A percentile compares a stretch with the other conserved stretches of the same genome.
Conservation (phyloP, 257 asterid genomes). For the Nicotiana paniculata region DNA sequence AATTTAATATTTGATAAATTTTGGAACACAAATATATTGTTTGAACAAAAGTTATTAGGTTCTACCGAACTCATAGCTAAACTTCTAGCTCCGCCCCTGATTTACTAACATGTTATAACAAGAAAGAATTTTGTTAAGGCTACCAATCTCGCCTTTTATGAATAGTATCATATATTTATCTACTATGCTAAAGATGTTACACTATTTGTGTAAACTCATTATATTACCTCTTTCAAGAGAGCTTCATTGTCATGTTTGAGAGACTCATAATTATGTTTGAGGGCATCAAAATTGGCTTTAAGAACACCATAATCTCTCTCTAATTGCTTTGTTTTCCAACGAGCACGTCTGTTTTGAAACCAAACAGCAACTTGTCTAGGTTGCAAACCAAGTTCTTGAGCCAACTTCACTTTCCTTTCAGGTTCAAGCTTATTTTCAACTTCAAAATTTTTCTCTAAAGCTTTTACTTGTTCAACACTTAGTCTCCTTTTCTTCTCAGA, state of each 20-base stretch:
- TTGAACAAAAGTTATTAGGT: too few relatives aligned
- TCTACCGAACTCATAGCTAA: too few relatives aligned
- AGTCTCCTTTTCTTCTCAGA: slow-evolving; percentile 71
- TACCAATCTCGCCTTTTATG: too few relatives aligned
- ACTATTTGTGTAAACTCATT: background rate
- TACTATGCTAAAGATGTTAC: too few relatives aligned
- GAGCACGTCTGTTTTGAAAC: slow-evolving; percentile 93
- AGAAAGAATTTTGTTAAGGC: too few relatives aligned
- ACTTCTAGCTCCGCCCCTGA: too few relatives aligned
- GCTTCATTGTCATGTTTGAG: slow-evolving; percentile 60
- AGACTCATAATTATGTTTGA: slow-evolving; percentile 41
- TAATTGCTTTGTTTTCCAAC: slow-evolving; percentile 84
- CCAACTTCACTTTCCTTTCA: slow-evolving; percentile 75
- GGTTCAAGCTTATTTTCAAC: slow-evolving; percentile 91
- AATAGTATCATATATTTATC: too few relatives aligned
- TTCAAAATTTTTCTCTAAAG: slow-evolving; percentile 83
- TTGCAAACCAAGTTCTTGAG: slow-evolving; percentile 80
- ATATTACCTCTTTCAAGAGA: slow-evolving; percentile 49
- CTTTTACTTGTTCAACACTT: slow-evolving; percentile 73
- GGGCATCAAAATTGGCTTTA: slow-evolving; percentile 61
- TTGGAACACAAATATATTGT: too few relatives aligned
- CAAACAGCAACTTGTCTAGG: slow-evolving; percentile 95
- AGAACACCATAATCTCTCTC: slow-evolving; percentile 77
- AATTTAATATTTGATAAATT: too few relatives aligned
- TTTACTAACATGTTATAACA: too few relatives aligned